Conservation (phyloP, 805 yeast genomes). For the Yarrowia sp. region DNA sequence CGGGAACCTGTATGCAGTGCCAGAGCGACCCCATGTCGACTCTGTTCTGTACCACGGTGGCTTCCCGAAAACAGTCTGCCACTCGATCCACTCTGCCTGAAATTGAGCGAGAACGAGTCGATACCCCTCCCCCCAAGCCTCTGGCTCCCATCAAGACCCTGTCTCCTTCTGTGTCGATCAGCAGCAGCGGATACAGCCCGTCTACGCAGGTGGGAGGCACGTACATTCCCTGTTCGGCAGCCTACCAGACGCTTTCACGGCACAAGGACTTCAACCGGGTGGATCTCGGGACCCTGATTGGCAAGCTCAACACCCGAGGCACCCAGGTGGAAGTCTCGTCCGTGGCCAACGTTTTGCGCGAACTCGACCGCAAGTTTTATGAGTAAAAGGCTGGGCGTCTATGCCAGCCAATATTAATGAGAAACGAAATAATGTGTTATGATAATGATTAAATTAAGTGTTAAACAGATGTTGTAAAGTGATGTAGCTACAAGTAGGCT, state of each 20-base stretch:
- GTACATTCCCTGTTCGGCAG: conserved; percentile 88
- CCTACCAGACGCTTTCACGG: conserved; percentile 83
- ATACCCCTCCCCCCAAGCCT: conserved; percentile 27
- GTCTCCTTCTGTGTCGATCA: conserved; percentile 32
- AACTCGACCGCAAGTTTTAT: conserved; percentile 72
- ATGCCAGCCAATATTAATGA: conserved; percentile 26
- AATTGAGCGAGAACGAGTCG: conserved; percentile 25
- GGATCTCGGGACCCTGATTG: conserved; percentile 76
- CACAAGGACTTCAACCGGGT: conserved; percentile 78
- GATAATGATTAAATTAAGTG: conserved; percentile 27
- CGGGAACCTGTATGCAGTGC: conserved; percentile 86
- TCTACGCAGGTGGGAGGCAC: conserved; percentile 46
- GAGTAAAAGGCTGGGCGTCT: conserved; percentile 46
- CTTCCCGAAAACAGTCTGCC: conserved; percentile 51
- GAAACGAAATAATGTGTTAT: conserved; percentile 35
- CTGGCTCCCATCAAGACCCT: conserved; percentile 27
- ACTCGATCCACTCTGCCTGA: conserved; percentile 33
- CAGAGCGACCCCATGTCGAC: conserved; percentile 88
- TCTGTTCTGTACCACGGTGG: conserved; percentile 84
- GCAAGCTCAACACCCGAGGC: conserved; percentile 77
- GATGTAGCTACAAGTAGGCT: no score
- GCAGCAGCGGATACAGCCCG: conserved; percentile 39
- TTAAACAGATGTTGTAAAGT: background rate
- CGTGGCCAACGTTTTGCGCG: conserved; percentile 83
- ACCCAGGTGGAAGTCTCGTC: conserved; percentile 92